Evolutionary conservation across 805 yeast genomes (phyloP).

Genomic region (Ogataea angusta): DNA sequence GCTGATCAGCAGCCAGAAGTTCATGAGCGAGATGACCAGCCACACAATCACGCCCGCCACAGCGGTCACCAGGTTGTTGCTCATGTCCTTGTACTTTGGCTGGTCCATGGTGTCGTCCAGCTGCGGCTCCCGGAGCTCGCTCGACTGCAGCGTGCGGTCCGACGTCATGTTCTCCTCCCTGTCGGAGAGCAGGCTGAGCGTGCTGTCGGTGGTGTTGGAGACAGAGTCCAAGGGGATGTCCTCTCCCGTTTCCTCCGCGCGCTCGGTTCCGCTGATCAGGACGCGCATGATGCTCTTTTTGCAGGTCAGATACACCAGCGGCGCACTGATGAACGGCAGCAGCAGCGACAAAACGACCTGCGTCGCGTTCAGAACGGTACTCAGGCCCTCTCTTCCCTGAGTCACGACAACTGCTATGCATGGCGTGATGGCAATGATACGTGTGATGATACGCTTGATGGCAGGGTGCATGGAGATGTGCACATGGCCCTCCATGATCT

Average conservation of each 20-base stretch:
- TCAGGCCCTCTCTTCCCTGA: constrained; percentile 80
- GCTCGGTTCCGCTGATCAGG: constrained; percentile 16
- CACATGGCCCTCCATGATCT: constrained; percentile 87
- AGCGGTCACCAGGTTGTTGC: constrained; percentile 58
- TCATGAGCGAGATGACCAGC: constrained; percentile 67
- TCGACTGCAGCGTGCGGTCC: too few species aligned
- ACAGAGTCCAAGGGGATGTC: constrained; percentile 9
- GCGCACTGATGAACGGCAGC: constrained; percentile 85
- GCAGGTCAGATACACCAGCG: constrained; percentile 78
- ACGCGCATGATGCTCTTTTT: constrained; percentile 42
- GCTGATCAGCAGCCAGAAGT: constrained; percentile 58
- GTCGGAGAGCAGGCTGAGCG: constrained; percentile 9
- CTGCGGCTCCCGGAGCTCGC: too few species aligned
- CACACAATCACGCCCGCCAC: constrained; percentile 58
- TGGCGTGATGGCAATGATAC: constrained; percentile 82
- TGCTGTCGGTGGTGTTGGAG: constrained; percentile 14
- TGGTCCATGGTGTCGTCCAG: constrained; percentile 2
- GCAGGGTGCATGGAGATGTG: constrained; percentile 81
- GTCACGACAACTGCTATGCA: constrained; percentile 70
- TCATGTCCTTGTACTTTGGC: constrained; percentile 54
- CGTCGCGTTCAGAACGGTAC: constrained; percentile 68
- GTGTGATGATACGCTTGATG: constrained; percentile 70
- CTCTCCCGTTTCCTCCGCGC: constrained; percentile 1
- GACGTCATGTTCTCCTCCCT: neutral
- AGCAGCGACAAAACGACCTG: constrained; percentile 82